phyloP scores from a whole-genome alignment of 129 eudicot genomes.

The Ambrosia trifida region DNA sequence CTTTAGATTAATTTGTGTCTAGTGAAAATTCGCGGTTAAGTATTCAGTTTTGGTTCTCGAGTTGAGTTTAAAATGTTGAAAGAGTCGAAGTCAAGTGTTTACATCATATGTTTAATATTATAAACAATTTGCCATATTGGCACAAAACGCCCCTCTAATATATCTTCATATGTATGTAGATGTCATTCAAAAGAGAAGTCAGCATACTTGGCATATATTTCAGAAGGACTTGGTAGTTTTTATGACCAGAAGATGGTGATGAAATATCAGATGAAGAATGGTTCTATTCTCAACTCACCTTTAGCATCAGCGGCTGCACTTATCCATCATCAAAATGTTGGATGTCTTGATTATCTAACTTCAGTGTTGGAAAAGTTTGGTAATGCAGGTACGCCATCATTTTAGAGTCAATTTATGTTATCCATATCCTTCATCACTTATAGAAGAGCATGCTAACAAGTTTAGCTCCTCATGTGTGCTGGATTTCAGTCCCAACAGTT shows the following conservation, averaged over 20 bases:
- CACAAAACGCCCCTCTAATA: not conserved
- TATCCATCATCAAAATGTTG: too few relatives aligned
- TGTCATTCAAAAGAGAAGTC: constrained; percentile 37
- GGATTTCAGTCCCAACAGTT: constrained; percentile 63
- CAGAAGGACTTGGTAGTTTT: constrained; percentile 64
- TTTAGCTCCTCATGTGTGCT: constrained; percentile 4
- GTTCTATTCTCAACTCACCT: too few relatives aligned
- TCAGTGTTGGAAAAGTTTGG: not conserved
- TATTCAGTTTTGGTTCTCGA: too few relatives aligned
- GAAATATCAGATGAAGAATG: constrained; percentile 72
- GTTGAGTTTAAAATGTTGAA: too few relatives aligned
- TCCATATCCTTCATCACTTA: not conserved
- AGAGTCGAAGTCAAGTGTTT: too few relatives aligned
- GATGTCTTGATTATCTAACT: too few relatives aligned
- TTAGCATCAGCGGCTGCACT: too few relatives aligned
- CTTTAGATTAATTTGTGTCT: too few relatives aligned
- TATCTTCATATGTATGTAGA: constrained; percentile 28
- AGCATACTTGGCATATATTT: constrained; percentile 65
- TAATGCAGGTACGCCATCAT: not conserved
- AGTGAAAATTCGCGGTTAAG: too few relatives aligned
- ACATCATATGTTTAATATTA: too few relatives aligned
- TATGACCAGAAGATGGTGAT: constrained; percentile 65
- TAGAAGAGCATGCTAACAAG: not conserved
- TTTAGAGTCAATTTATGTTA: not conserved
- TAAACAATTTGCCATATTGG: too few relatives aligned